Conservation (phyloP, 1,139 yeast genomes). For the Geotrichum cucujoidarum region DNA sequence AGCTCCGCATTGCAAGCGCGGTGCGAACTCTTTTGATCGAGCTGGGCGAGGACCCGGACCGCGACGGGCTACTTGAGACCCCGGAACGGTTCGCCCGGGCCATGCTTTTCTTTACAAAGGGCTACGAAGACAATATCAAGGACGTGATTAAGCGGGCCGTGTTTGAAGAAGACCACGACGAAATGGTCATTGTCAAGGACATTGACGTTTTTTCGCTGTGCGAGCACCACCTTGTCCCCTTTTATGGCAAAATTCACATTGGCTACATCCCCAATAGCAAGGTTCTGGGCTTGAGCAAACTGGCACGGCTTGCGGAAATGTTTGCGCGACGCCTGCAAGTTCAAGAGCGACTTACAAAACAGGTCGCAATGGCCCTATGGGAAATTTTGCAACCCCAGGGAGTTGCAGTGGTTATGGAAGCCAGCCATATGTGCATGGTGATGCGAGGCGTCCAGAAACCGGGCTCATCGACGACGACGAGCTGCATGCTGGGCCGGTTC, state of each 20-base stretch:
- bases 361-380: constrained; percentile 90
- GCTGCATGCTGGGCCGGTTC: constrained; percentile 96
- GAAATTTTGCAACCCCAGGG: constrained; percentile 92
- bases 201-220: constrained; percentile 88
- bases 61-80: constrained; percentile 90
- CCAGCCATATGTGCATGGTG: constrained; percentile 99
- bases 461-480: constrained; percentile 87
- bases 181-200: constrained; percentile 96
- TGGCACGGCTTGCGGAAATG: constrained; percentile 96
- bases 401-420: constrained; percentile 96
- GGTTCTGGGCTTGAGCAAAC: constrained; percentile 88
- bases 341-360: constrained; percentile 93
- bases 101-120: constrained; percentile 90
- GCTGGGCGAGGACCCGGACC: constrained; percentile 81
- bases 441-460: constrained; percentile 96
- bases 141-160: constrained; percentile 94
- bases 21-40: constrained; percentile 76
- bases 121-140: constrained; percentile 76
- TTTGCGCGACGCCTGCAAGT: constrained; percentile 92
- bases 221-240: constrained; percentile 97
- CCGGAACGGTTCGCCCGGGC: constrained; percentile 97
- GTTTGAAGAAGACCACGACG: constrained; percentile 97
- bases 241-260: constrained; percentile 92
- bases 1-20: constrained; percentile 73
- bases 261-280: constrained; percentile 94